Evolutionary conservation across 306 rosid genomes (phyloP).

Genomic region (peach (Prunus persica)): Prunus_persica_NCBIv2 NC_034009.1:31310001-31310500

Average conservation of each 20-base stretch:
- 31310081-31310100: background rate
- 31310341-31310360: conserved; percentile 62
- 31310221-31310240: conserved; percentile 72
- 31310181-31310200: conserved; percentile 53
- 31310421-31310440: background rate
- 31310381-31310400: conserved; percentile 26
- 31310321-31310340: conserved; percentile 51
- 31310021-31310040: conserved; percentile 2
- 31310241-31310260: conserved; percentile 58
- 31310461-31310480: too few species aligned
- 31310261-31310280: conserved; percentile 71
- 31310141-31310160: background rate
- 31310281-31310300: conserved; percentile 62
- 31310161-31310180: background rate
- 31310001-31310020: background rate
- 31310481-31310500: too few species aligned
- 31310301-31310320: conserved; percentile 52
- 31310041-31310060: background rate
- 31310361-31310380: conserved; percentile 53
- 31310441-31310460: too few species aligned
- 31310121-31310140: background rate
- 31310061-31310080: background rate
- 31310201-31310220: conserved; percentile 44
- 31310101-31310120: background rate
- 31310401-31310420: background rate